These are phyloP conservation scores for Zangia roseola DNA, from an alignment of 768 basidiomycete species.

Conservation along the genomic window DNA sequence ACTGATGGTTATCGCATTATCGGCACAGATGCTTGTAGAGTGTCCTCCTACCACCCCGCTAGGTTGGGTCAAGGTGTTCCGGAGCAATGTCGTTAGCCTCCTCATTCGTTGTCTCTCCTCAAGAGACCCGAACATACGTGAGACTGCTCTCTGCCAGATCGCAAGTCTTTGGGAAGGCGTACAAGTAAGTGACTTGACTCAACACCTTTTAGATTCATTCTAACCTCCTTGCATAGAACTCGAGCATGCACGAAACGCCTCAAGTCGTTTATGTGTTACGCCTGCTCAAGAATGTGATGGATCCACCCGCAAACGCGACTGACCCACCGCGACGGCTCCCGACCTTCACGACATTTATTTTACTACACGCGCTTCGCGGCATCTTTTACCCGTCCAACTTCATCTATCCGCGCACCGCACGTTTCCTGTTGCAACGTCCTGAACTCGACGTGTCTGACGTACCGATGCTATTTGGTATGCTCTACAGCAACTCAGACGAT, in stretches of 20 bases:
- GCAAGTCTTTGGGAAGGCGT: slow-evolving; percentile 58
- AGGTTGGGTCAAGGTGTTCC: slow-evolving; percentile 81
- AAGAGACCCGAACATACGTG: slow-evolving; percentile 57
- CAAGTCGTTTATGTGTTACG: slow-evolving; percentile 73
- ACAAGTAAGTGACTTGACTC: slow-evolving; percentile 45
- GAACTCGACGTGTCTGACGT: slow-evolving; percentile 79
- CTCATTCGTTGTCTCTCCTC: slow-evolving; percentile 73
- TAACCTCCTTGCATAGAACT: slow-evolving; percentile 35
- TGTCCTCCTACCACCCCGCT: slow-evolving; percentile 55
- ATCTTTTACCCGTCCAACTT: slow-evolving; percentile 88
- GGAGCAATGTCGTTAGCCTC: slow-evolving; percentile 75
- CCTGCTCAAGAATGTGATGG: slow-evolving; percentile 20
- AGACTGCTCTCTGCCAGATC: slow-evolving; percentile 59
- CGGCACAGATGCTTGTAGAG: slow-evolving; percentile 62
- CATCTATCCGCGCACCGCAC: slow-evolving; percentile 81
- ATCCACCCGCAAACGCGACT: slow-evolving; percentile 42
- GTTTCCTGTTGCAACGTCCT: slow-evolving; percentile 89
- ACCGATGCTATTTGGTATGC: slow-evolving; percentile 85
- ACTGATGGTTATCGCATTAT: slow-evolving; percentile 66
- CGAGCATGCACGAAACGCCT: slow-evolving; percentile 74
- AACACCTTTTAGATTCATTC: neutral
- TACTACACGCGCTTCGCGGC: slow-evolving; percentile 77
- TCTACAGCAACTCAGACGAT: slow-evolving; percentile 75
- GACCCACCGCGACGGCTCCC: slow-evolving; percentile 59
- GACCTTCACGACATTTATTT: slow-evolving; percentile 74